Conservation (phyloP, 345 rosid genomes). For the Theobroma cacao region DNA sequence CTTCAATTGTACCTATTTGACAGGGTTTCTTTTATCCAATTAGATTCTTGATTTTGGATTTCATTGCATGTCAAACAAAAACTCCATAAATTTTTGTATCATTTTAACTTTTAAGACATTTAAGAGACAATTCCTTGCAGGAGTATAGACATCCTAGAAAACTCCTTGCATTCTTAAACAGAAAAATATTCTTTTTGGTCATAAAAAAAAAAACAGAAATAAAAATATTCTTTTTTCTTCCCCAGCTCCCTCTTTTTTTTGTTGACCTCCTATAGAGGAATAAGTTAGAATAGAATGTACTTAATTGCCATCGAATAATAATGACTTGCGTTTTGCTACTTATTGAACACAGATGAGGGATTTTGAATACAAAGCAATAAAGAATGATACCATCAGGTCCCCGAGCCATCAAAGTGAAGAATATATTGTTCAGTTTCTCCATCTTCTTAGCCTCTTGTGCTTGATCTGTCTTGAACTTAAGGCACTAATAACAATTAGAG, state of each 20-base stretch:
- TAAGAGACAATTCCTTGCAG: neutral
- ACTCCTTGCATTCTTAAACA: neutral
- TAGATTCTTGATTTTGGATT: neutral
- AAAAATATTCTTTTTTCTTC: too few relatives aligned
- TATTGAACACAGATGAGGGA: neutral
- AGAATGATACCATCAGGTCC: constrained; percentile 77
- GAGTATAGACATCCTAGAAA: neutral
- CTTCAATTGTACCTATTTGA: neutral
- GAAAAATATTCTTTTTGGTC: too few relatives aligned
- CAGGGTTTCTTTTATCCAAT: neutral
- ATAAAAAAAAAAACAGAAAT: too few relatives aligned
- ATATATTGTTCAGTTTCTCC: constrained; percentile 94
- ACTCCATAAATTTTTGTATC: neutral
- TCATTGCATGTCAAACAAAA: neutral
- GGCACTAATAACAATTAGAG: constrained; percentile 68
- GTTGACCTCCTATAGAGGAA: neutral
- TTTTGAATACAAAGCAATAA: constrained; percentile 6
- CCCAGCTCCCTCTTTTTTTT: too few relatives aligned
- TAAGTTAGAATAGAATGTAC: neutral
- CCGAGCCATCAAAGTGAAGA: constrained; percentile 88
- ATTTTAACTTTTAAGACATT: neutral
- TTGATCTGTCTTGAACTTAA: constrained; percentile 97
- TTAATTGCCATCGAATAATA: neutral
- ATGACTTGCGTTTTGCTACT: neutral
- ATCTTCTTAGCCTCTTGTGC: constrained; percentile 97